Evolutionary conservation across 805 yeast genomes (phyloP).

Genomic region (Ogataea paraovalis): DNA sequence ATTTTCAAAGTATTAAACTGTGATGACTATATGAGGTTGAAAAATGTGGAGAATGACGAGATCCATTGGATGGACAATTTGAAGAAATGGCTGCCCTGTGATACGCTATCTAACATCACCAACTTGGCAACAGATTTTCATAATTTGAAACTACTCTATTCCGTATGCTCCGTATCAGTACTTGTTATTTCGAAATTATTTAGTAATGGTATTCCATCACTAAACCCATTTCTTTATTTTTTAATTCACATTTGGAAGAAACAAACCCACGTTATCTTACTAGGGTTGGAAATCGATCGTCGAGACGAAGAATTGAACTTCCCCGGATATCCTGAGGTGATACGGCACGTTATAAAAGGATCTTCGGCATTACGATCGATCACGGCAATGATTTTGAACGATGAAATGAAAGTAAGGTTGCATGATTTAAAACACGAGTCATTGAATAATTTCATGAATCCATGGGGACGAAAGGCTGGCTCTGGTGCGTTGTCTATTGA

Average conservation of each 20-base stretch:
- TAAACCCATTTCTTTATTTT: constrained; percentile 60
- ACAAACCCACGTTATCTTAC: constrained; percentile 52
- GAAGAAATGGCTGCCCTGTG: constrained; percentile 36
- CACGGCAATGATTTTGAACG: constrained; percentile 57
- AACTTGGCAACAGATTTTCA: constrained; percentile 29
- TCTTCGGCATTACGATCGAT: constrained; percentile 60
- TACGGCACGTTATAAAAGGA: constrained; percentile 54
- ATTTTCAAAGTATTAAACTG: constrained; percentile 37
- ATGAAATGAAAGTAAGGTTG: constrained; percentile 35
- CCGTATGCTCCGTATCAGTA: constrained; percentile 40
- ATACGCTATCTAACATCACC: constrained; percentile 18
- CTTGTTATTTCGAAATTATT: constrained; percentile 43
- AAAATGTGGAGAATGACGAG: constrained; percentile 39
- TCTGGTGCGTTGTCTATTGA: constrained; percentile 59
- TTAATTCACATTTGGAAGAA: constrained; percentile 64
- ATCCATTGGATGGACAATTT: constrained; percentile 31
- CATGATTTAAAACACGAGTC: constrained; percentile 62
- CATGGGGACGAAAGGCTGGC: constrained; percentile 58
- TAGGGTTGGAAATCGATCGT: constrained; percentile 60
- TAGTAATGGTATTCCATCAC: constrained; percentile 31
- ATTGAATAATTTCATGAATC: constrained; percentile 57
- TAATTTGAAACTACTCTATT: constrained; percentile 42
- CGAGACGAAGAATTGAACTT: constrained; percentile 40
- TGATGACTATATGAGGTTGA: constrained; percentile 38
- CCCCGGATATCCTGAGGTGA: constrained; percentile 40